These are phyloP conservation scores for Pseudomicrostroma phylloplanum DNA, from an alignment of 1,284 basidiomycete species.

Conservation along the genomic window DNA sequence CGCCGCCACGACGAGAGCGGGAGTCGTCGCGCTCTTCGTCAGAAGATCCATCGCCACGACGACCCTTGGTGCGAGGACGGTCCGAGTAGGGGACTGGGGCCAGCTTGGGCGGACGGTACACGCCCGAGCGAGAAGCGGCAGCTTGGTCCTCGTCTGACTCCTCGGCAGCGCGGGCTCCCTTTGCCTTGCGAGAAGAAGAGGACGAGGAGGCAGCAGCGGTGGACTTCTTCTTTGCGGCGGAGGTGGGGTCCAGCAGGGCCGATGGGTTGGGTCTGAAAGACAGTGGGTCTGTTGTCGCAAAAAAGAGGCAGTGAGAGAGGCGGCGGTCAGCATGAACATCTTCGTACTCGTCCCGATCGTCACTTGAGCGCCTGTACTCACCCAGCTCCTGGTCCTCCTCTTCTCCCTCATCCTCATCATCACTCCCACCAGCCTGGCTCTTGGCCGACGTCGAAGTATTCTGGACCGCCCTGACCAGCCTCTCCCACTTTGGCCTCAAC, in stretches of 20 bases:
- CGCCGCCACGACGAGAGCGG: constrained; percentile 3
- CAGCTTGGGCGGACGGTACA: constrained; percentile 86
- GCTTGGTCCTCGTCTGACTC: constrained; percentile 45
- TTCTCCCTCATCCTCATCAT: constrained; percentile 56
- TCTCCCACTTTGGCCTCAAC: constrained; percentile 86
- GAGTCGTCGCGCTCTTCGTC: not conserved
- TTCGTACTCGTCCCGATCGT: not conserved
- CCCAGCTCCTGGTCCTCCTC: constrained; percentile 57
- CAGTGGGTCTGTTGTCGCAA: constrained; percentile 64
- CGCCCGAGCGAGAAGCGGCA: constrained; percentile 51
- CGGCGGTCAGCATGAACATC: no score
- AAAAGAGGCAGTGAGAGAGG: not conserved
- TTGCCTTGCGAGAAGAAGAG: constrained; percentile 30
- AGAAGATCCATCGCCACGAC: constrained; percentile 54
- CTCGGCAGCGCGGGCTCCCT: constrained; percentile 41
- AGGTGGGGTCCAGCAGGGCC: constrained; percentile 25
- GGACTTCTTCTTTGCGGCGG: not conserved
- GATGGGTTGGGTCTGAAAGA: constrained; percentile 81
- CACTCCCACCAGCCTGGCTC: constrained; percentile 55
- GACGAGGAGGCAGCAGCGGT: not conserved
- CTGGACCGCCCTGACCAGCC: constrained; percentile 53
- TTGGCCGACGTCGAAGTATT: constrained; percentile 17
- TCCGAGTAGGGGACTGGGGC: constrained; percentile 78
- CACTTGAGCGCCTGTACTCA: constrained; percentile 31
- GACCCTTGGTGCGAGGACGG: constrained; percentile 58